Conservation (phyloP, 2,329 filamentous ascomycete genomes). For the Exophiala bonariae region DNA sequence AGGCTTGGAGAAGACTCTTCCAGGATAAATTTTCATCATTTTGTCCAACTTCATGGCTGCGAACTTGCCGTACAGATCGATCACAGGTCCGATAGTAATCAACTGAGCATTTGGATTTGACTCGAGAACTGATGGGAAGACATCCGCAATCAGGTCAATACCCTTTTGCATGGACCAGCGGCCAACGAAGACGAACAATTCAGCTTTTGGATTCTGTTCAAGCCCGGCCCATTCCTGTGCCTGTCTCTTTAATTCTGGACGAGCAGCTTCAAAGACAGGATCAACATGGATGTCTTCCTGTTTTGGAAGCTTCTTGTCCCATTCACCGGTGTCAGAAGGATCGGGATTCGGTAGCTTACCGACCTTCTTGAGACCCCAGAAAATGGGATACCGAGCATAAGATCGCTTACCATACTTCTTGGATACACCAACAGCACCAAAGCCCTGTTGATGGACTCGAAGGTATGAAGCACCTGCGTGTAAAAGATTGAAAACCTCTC, state of each 20-base stretch:
- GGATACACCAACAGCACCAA: conserved; percentile 67
- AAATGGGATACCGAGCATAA: conserved; percentile 67
- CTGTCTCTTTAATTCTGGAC: conserved; percentile 57
- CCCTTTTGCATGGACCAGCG: conserved; percentile 71
- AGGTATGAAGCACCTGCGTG: conserved; percentile 68
- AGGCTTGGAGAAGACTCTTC: conserved; percentile 66
- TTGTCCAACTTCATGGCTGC: conserved; percentile 64
- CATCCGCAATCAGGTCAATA: conserved; percentile 67
- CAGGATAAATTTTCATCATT: conserved; percentile 66
- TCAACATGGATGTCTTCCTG: conserved; percentile 54
- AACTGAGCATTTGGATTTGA: conserved; percentile 61
- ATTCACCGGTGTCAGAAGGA: conserved; percentile 63
- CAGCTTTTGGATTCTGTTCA: conserved; percentile 60
- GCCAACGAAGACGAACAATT: conserved; percentile 68
- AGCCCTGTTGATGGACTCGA: conserved; percentile 66
- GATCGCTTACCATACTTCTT: conserved; percentile 69
- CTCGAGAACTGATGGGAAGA: conserved; percentile 64
- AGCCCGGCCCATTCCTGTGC: conserved; percentile 69
- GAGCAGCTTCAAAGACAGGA: conserved; percentile 52
- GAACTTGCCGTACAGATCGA: conserved; percentile 68
- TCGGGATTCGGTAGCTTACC: conserved; percentile 66
- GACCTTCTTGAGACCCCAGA: conserved; percentile 65
- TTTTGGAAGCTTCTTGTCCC: conserved; percentile 55
- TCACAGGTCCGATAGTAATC: conserved; percentile 64
- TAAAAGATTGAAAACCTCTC: conserved; percentile 68